phyloP scores from a whole-genome alignment of 2,329 filamentous ascomycete genomes.

The Septoria petroselini region DNA sequence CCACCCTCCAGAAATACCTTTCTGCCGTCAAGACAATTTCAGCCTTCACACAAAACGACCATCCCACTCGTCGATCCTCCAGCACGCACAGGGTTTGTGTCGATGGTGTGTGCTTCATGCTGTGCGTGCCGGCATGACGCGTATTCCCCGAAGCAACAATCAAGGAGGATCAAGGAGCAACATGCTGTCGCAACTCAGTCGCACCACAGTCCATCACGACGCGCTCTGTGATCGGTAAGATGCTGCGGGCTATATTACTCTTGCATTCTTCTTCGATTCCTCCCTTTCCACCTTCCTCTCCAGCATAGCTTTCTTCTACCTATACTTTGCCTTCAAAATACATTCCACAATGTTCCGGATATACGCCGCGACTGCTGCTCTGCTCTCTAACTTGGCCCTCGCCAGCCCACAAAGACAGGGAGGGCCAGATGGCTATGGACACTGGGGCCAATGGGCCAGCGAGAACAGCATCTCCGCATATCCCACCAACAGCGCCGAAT shows the following conservation, averaged over 20 bases:
- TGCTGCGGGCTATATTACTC: neutral
- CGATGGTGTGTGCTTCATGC: neutral
- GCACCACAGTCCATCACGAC: too few species aligned
- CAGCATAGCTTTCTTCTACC: neutral
- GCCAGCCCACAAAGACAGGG: slow-evolving; percentile 19
- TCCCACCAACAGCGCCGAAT: slow-evolving; percentile 26
- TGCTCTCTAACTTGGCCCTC: slow-evolving; percentile 21
- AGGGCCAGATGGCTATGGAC: slow-evolving; percentile 12
- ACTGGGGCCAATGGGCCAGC: slow-evolving; percentile 22
- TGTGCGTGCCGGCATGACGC: slow-evolving; percentile 25
- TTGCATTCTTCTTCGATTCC: neutral
- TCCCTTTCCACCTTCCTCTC: neutral
- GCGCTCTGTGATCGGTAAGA: neutral
- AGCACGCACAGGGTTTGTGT: neutral
- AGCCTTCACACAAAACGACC: neutral
- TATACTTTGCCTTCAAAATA: neutral
- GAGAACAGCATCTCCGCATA: slow-evolving; percentile 20
- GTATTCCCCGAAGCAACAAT: slow-evolving; percentile 23
- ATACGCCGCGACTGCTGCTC: slow-evolving; percentile 11
- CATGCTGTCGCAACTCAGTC: neutral
- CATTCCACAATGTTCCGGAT: slow-evolving; percentile 1
- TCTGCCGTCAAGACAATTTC: neutral
- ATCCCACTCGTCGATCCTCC: slow-evolving; percentile 1
- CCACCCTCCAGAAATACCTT: neutral
- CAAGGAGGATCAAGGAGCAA: too few species aligned